Percentiles rank a stretch among this genome's conserved stretches.
Evolutionary conservation across 495 filamentous ascomycete genomes (phyloP).

Genomic region (Aspergillus ostianus): DNA sequence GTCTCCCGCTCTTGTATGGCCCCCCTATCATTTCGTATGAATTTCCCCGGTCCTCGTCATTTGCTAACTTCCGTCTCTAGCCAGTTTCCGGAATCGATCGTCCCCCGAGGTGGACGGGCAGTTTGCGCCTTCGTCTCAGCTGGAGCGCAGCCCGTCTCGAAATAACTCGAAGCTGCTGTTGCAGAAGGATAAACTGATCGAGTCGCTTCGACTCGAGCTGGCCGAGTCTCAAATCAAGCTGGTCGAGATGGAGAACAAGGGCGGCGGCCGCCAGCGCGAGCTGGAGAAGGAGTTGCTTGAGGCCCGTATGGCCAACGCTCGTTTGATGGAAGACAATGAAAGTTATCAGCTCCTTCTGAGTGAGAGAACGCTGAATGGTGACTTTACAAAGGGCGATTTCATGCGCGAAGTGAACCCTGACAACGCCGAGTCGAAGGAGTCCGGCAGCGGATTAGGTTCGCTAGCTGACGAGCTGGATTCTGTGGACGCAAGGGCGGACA

Average conservation of each 20-base stretch:
- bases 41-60: constrained; percentile 7
- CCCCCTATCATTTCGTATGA: constrained; percentile 4
- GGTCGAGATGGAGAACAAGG: constrained; percentile 89
- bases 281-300: constrained; percentile 87
- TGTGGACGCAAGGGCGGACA: constrained; percentile 54
- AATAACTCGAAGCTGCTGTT: constrained; percentile 84
- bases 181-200: constrained; percentile 95
- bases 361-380: constrained; percentile 91
- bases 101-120: constrained; percentile 58
- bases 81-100: constrained; percentile 52
- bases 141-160: constrained; percentile 76
- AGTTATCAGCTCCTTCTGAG: constrained; percentile 92
- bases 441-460: constrained; percentile 50
- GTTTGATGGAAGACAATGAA: constrained; percentile 97
- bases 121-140: constrained; percentile 82
- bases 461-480: constrained; percentile 87
- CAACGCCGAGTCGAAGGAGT: constrained; percentile 29
- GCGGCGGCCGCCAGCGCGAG: constrained; percentile 78
- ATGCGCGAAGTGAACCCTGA: constrained; percentile 54
- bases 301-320: constrained; percentile 87
- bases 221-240: constrained; percentile 95
- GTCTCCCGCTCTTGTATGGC: constrained; percentile 68
- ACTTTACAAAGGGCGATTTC: constrained; percentile 84
- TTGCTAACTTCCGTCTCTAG: constrained; percentile 39
- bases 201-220: constrained; percentile 84